Evolutionary conservation across 495 filamentous ascomycete genomes (phyloP).

Genomic region (Barbatosphaeria neglecta): DNA sequence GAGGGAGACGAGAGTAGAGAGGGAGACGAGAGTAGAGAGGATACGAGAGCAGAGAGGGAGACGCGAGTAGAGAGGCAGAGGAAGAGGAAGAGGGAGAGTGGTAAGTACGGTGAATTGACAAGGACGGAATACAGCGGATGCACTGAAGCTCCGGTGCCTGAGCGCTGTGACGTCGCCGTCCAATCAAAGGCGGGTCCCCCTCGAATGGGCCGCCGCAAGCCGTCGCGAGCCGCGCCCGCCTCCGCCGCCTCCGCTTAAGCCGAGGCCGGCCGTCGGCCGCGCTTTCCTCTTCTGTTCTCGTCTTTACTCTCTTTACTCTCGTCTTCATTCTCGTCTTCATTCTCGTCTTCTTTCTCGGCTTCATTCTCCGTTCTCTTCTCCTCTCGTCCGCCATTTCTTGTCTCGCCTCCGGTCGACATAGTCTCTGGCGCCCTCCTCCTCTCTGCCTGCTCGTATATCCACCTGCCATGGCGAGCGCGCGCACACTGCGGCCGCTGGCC

Average conservation of each 20-base stretch:
- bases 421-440: not conserved
- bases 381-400: not conserved
- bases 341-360: not conserved
- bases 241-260: constrained; percentile 3
- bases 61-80: too few relatives aligned
- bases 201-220: constrained; percentile 26
- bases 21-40: too few relatives aligned
- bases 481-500: constrained; percentile 9
- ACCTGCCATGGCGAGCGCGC: constrained; percentile 11
- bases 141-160: too few relatives aligned
- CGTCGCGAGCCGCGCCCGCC: constrained; percentile 15
- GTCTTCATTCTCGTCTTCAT: not conserved
- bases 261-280: not conserved
- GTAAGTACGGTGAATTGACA: too few relatives aligned
- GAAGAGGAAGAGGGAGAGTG: too few relatives aligned
- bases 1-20: too few relatives aligned
- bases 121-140: too few relatives aligned
- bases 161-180: constrained; percentile 8
- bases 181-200: too few relatives aligned
- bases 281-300: not conserved
- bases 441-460: not conserved
- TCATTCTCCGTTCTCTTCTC: too few relatives aligned
- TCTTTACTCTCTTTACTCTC: not conserved
- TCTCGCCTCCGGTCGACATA: too few relatives aligned
- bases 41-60: too few relatives aligned